Evolutionary conservation across 176 grass and related monocot genomes (phyloP).

Genomic region (Miscanthus lutarioriparius): DNA sequence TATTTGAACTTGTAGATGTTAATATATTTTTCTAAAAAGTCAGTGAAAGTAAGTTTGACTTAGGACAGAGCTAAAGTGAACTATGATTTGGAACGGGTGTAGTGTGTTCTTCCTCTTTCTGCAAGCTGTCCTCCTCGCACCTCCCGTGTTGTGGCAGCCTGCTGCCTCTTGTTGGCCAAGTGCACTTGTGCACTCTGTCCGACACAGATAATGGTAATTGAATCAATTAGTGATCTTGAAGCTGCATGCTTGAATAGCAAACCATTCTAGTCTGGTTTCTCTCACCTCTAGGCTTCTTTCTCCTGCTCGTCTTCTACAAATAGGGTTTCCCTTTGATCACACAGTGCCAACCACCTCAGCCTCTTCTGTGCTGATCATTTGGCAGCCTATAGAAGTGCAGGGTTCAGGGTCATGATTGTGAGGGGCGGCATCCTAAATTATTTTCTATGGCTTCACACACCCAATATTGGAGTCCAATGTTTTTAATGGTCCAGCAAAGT

Average conservation of each 20-base stretch:
- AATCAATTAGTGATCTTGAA: background rate
- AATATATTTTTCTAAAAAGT: background rate
- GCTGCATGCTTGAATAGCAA: background rate
- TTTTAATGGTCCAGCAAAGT: constrained; percentile 19
- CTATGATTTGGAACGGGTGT: background rate
- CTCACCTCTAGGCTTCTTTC: background rate
- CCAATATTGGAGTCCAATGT: background rate
- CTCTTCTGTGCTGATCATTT: background rate
- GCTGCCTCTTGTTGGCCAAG: background rate
- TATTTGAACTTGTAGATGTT: background rate
- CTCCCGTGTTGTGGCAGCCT: background rate
- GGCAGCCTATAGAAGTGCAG: background rate
- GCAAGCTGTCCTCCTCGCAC: background rate
- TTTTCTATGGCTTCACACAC: background rate
- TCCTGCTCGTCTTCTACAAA: background rate
- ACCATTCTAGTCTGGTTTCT: background rate
- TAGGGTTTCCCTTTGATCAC: background rate
- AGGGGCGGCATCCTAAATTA: background rate
- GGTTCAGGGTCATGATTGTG: background rate
- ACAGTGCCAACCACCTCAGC: background rate
- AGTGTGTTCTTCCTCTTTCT: background rate
- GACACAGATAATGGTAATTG: background rate
- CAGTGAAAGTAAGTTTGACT: background rate
- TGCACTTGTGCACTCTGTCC: background rate
- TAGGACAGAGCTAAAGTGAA: background rate